Conservation (phyloP, 257 asterid genomes). For the Solanum corneliomulleri region DNA sequence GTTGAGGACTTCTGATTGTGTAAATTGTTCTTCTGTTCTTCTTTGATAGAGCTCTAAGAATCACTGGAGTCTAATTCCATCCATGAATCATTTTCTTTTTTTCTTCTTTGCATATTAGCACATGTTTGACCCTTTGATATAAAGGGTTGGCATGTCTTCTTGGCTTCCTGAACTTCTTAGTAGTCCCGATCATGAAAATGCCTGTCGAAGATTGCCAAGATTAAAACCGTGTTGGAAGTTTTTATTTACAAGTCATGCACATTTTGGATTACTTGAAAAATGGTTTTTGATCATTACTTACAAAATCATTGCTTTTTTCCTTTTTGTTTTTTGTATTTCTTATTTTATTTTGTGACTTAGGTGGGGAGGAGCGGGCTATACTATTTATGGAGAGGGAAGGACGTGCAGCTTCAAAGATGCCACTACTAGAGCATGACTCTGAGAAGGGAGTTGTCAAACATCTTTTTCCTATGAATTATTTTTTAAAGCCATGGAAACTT, state of each 20-base stretch:
- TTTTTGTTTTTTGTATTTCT: neutral
- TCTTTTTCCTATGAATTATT: constrained; percentile 70
- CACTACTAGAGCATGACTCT: constrained; percentile 66
- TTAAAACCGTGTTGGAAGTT: neutral
- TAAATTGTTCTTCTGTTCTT: neutral
- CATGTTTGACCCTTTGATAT: neutral
- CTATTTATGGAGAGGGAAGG: constrained; percentile 94
- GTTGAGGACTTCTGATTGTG: neutral
- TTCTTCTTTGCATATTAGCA: neutral
- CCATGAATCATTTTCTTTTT: neutral
- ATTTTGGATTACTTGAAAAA: neutral
- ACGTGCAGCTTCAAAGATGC: constrained; percentile 50
- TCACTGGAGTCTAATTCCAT: neutral
- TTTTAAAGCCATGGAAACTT: constrained; percentile 89
- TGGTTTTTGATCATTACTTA: neutral
- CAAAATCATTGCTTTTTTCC: neutral
- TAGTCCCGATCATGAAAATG: neutral
- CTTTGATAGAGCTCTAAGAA: neutral
- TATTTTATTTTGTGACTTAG: constrained; percentile 8
- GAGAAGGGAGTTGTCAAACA: constrained; percentile 82
- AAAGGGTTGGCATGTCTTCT: neutral
- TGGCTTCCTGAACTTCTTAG: neutral
- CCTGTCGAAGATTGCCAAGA: neutral
- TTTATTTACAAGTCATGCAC: neutral
- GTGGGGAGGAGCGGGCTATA: constrained; percentile 87